Evolutionary conservation across 371 early-diverging fungal genomes (phyloP), one percentile per base, ranked within the genome.

Genomic region (Apophysomyces ossiformis): DNA sequence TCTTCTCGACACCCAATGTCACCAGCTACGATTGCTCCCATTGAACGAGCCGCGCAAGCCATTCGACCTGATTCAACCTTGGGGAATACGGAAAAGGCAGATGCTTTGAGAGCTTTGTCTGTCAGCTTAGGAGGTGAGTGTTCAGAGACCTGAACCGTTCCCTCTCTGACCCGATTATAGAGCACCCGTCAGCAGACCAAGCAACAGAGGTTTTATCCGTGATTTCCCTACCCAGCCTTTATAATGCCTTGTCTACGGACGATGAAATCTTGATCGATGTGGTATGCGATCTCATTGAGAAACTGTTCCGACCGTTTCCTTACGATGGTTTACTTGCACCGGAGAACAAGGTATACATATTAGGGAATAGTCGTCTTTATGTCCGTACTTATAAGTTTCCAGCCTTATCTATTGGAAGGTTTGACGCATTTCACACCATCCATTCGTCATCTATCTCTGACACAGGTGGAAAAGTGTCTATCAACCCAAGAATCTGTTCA

Each of bases 381-480:
- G 4, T 35, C 13, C 1, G 16, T 13, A 37, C 35, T 12, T 61
- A 13, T 8, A 41, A 12, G 13, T 60, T 18, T 37, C 9, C 60
- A 84, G 81, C 41, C 50, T 7, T 82, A 77, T 60, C 64, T 84
- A 37, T n/a, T 71, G 7, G 73, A 79, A 68, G 83, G 85, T 4
- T 63, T 83, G 47, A 70, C 68, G 6, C 81, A 80, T 63, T 80
- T 78, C 56, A 69, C 78, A 26, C 76, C 83, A 8, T 67, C 71
- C 26, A 80, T 85, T 45, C 75, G 85, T 37, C 69, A 71, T 45
- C 63, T 85, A 32, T 69, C 83, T 2, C 21, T 83, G 0, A 39
- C 73, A 32, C 83, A 83, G 62, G 76, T 81, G 5, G 79, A 70
- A 46, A 85, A 81, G 50, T 85, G 79, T 47, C 62, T 79, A 32